Evolutionary conservation across 257 asterid species (phyloP).

Genomic region (Nicotiana obtusifolia): DNA sequence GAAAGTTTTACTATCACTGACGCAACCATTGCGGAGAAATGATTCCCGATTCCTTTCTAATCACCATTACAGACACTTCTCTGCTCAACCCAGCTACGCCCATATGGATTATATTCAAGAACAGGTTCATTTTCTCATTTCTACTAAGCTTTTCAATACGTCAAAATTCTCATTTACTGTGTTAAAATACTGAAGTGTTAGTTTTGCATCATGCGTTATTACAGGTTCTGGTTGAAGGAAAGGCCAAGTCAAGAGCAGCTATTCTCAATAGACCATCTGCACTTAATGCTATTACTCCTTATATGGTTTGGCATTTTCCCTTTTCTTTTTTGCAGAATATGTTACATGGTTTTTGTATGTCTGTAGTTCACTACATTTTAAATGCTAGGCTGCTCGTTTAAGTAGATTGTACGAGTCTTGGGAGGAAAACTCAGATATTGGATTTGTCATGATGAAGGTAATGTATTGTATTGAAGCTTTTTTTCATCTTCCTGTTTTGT

Average conservation of each 20-base stretch:
- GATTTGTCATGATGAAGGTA: conserved; percentile 95
- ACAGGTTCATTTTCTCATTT: conserved; percentile 34
- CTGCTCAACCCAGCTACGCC: conserved; percentile 66
- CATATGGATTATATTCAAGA: conserved; percentile 63
- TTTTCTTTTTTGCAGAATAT: not conserved
- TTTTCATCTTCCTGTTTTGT: not conserved
- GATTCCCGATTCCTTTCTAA: conserved; percentile 25
- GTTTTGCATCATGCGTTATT: not conserved
- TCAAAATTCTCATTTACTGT: no score
- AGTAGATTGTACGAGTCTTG: conserved; percentile 76
- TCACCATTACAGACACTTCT: conserved; percentile 42
- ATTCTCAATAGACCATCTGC: conserved; percentile 77
- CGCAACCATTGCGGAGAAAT: conserved; percentile 35
- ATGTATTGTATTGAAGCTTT: not conserved
- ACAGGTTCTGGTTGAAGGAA: conserved; percentile 90
- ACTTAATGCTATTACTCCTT: conserved; percentile 77
- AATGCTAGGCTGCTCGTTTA: conserved; percentile 62
- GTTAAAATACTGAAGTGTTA: no score
- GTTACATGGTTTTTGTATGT: not conserved
- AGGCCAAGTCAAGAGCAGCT: conserved; percentile 82
- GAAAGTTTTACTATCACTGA: conserved; percentile 29
- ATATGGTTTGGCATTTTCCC: conserved; percentile 46
- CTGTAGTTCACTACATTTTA: conserved; percentile 2
- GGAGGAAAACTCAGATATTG: conserved; percentile 92
- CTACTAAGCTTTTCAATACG: no score